These are phyloP conservation scores for Ceratocystis variospora DNA, from an alignment of 2,329 filamentous ascomycete species.

Conservation along the genomic window DNA sequence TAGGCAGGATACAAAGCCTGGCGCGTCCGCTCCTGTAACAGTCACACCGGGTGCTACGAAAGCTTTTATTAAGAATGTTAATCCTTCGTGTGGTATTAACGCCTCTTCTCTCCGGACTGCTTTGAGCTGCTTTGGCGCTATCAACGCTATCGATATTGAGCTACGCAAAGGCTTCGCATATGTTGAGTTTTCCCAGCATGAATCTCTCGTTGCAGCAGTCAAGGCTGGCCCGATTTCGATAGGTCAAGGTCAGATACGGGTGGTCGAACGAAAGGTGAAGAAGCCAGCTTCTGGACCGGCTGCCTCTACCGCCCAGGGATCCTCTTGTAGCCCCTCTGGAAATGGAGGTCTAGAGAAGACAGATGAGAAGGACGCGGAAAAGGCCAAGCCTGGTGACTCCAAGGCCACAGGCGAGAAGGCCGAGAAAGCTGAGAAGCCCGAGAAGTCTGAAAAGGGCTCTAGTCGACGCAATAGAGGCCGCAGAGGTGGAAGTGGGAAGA, in stretches of 20 bases:
- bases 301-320: conserved; percentile 18
- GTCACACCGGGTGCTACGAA: conserved; percentile 41
- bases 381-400: not conserved
- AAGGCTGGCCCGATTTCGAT: conserved; percentile 68
- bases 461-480: conserved; percentile 22
- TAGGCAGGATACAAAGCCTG: conserved; percentile 24
- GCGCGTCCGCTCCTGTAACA: conserved; percentile 20
- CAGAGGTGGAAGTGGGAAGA: conserved; percentile 20
- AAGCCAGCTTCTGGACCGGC: conserved; percentile 23
- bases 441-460: conserved; percentile 23
- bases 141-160: conserved; percentile 78
- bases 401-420: conserved; percentile 21
- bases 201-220: conserved; percentile 63
- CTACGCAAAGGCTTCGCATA: conserved; percentile 92
- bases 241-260: conserved; percentile 73
- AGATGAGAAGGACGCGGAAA: not conserved
- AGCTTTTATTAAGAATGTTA: conserved; percentile 69
- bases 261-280: conserved; percentile 65
- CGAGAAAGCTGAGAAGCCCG: conserved; percentile 19
- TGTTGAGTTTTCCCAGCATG: conserved; percentile 67
- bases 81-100: conserved; percentile 81
- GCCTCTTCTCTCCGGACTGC: conserved; percentile 64
- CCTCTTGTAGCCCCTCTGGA: conserved; percentile 9
- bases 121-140: conserved; percentile 57
- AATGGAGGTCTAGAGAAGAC: not conserved